A percentile compares a stretch with the other conserved stretches of the same genome.
Evolutionary conservation across 306 rosid species (phyloP).

Genomic region (Trichosanthes cucumerina): DNA sequence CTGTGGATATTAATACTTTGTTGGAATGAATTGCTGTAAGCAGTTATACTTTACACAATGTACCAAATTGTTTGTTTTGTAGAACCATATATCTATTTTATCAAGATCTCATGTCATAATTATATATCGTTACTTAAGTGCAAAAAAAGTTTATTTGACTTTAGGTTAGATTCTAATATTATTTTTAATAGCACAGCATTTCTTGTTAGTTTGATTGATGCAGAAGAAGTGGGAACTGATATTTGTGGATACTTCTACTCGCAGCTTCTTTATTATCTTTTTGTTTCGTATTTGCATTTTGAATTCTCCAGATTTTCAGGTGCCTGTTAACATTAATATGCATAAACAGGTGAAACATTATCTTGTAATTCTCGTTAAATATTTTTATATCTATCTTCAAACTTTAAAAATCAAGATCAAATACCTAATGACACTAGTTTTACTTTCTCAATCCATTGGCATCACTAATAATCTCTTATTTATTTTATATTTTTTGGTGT

Average conservation of each 20-base stretch:
- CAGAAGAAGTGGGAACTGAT: background rate
- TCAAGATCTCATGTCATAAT: background rate
- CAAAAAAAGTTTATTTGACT: background rate
- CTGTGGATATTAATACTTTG: background rate
- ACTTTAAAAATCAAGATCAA: background rate
- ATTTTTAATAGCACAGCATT: background rate
- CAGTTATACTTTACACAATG: background rate
- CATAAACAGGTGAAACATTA: background rate
- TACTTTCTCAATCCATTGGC: background rate
- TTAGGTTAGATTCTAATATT: background rate
- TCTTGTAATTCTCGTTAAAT: background rate
- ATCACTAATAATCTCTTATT: background rate
- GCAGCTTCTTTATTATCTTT: background rate
- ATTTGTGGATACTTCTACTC: background rate
- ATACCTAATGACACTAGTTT: background rate
- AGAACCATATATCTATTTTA: background rate
- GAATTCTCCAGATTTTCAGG: background rate
- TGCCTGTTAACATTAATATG: background rate
- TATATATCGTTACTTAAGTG: background rate
- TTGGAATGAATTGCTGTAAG: background rate
- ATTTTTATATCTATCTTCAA: background rate
- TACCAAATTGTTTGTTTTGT: background rate
- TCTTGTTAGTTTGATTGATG: background rate
- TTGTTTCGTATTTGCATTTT: background rate
- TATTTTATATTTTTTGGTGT: background rate